These are phyloP conservation scores for Argentina anserina DNA, from an alignment of 306 rosid species.

Conservation along the genomic window DNA sequence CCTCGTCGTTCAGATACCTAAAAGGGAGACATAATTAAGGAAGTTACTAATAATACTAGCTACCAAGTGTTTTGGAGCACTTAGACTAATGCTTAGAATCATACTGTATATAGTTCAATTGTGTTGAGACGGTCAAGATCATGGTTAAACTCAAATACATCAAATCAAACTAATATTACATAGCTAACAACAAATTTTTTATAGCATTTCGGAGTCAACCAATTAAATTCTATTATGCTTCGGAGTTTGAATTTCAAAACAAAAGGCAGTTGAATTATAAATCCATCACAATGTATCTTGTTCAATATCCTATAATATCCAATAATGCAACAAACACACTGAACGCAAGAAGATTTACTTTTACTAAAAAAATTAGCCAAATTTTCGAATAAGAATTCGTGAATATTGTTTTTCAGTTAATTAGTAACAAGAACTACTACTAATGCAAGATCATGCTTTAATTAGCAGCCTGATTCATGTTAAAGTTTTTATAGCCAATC, in stretches of 20 bases:
- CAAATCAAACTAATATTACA: not conserved
- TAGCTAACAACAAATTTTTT: not conserved
- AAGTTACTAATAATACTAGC: not conserved
- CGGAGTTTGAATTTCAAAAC: too few species aligned
- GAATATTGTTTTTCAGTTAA: not conserved
- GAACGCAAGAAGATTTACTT: too few species aligned
- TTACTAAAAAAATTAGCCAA: too few species aligned
- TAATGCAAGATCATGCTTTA: not conserved
- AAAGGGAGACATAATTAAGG: not conserved
- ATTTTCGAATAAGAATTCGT: too few species aligned
- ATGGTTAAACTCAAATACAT: not conserved
- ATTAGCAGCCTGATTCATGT: not conserved
- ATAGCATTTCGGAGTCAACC: not conserved
- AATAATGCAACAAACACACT: too few species aligned
- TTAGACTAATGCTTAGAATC: not conserved
- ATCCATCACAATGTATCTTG: too few species aligned
- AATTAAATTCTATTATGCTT: too few species aligned
- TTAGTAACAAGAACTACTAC: not conserved
- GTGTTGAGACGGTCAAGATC: too few species aligned
- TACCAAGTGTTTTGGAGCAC: not conserved
- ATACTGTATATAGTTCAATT: too few species aligned
- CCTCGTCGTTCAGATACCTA: slow-evolving; percentile 71
- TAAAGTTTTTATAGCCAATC: not conserved
- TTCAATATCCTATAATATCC: too few species aligned
- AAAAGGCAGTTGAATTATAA: too few species aligned